Percentiles rank a stretch among this genome's conserved stretches.
These are phyloP conservation scores for Monilinia fructicola DNA, from an alignment of 2,329 filamentous ascomycete genomes.

Conservation along the genomic window DNA sequence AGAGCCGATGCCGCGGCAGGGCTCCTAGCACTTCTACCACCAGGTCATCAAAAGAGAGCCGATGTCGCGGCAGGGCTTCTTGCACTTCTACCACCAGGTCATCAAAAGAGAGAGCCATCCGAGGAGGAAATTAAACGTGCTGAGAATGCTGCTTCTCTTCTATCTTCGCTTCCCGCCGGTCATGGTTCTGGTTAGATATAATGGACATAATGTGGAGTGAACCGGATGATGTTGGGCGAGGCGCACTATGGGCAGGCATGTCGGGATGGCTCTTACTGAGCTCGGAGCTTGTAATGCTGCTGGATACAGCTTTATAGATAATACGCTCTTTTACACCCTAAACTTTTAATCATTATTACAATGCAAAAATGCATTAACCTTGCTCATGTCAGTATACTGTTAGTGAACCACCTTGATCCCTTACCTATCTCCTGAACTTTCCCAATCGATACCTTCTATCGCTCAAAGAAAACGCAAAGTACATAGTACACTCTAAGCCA, in stretches of 20 bases:
- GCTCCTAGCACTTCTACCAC: constrained; percentile 1
- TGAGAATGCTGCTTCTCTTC: neutral
- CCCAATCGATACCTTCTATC: too few species aligned
- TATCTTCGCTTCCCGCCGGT: neutral
- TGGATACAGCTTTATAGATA: constrained; percentile 10
- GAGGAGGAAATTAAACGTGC: neutral
- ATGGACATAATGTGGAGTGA: neutral
- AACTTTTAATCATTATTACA: constrained; percentile 5
- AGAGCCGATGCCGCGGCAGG: neutral
- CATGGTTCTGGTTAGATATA: constrained; percentile 9
- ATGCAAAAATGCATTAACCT: neutral
- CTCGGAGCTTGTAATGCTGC: constrained; percentile 6
- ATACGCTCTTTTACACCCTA: constrained; percentile 4
- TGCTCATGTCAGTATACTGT: neutral
- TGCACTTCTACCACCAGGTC: neutral
- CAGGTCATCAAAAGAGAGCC: neutral
- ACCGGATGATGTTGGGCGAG: neutral
- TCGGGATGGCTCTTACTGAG: neutral
- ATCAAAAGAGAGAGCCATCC: constrained; percentile 7
- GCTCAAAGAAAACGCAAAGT: too few species aligned
- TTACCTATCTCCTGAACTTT: too few species aligned
- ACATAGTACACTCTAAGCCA: too few species aligned
- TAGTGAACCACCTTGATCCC: too few species aligned
- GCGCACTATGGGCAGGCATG: neutral
- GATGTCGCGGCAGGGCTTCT: neutral